Base-by-base conservation (phyloP, 1,284 basidiomycete genomes). In the Puccinia triticina region DNA sequence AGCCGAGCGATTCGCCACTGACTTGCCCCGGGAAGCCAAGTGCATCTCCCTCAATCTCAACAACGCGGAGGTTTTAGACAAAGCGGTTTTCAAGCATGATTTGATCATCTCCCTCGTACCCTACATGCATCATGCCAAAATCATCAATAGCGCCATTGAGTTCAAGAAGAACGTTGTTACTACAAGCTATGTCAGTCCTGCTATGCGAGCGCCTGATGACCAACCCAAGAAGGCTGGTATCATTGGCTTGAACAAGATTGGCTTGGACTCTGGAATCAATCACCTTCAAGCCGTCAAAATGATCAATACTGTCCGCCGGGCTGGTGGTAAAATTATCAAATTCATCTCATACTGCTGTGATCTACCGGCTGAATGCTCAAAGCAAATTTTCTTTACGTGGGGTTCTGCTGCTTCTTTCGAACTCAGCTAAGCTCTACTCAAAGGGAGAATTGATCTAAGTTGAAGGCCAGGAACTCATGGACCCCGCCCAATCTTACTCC, bases 331-430 rank as follows among this genome's bases (percentile, higher is more conserved):
- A 91, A 92, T 93, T 73, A 82, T 87, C 83, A 90, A 93, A 86
- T 99, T 99, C 91, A 89, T 93, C 84, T 96, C 94, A 0, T 98
- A 95, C 91, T 99, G 97, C 86, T 95, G 96, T 88, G 97, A 96
- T 83, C 92, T 98, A 59, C 95, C 95, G 81, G 94, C 95, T 1
- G 88, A 94, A 86, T 92, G 92, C 85, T 92, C 94, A 21, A 92
- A 92, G 98, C 92, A 98, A 98, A 88, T 98, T 99, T 90, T 97
- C 95, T 1, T 94, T 95, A 43, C 93, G 95, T 71, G 97, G 96
- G 83, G 95, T 97, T 71, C 91, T 99, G 77, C 92, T 98, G 85
- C 96, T 96, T 8, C 91, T 98, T 82, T 91, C 96, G 85, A 99
- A 98, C 90, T 90, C 91, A 72, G 97, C 95, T 67, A 92, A 93